Percentiles rank a stretch among this genome's conserved stretches.
Evolutionary conservation across 2,329 filamentous ascomycete genomes (phyloP).

Genomic region (Cadophora gregata): DNA sequence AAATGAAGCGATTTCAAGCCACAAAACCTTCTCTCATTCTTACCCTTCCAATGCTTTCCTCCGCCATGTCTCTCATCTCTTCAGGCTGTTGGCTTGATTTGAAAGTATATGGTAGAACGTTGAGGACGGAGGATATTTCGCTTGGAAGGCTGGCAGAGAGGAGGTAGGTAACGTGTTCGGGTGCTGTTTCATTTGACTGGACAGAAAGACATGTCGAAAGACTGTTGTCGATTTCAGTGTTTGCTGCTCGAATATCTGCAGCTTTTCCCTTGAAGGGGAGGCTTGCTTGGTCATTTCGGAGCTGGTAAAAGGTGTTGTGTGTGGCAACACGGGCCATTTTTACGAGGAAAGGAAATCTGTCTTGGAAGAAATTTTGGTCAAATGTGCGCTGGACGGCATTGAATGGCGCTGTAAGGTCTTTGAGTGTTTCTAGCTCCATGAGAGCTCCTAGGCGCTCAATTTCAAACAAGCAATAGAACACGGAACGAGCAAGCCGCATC

Average conservation of each 20-base stretch:
- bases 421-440: neutral
- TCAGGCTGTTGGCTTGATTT: neutral
- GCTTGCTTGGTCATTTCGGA: neutral
- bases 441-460: neutral
- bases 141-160: neutral
- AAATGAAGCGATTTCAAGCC: neutral
- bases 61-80: conserved; percentile 30
- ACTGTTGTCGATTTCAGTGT: neutral
- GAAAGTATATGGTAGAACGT: neutral
- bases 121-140: neutral
- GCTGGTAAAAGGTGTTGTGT: neutral
- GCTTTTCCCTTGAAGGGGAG: neutral
- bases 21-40: conserved; percentile 12
- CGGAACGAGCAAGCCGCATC: neutral
- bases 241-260: neutral
- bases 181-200: neutral
- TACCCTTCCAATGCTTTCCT: conserved; percentile 22
- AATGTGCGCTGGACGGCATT: neutral
- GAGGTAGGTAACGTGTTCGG: neutral
- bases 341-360: neutral
- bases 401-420: neutral
- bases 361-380: neutral
- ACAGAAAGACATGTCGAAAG: neutral
- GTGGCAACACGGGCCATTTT: neutral
- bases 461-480: neutral